A percentile compares a stretch with the other conserved stretches of the same genome.
Conservation (phyloP, 1,139 yeast species). For the Blastobotrys illinoisensis region DNA sequence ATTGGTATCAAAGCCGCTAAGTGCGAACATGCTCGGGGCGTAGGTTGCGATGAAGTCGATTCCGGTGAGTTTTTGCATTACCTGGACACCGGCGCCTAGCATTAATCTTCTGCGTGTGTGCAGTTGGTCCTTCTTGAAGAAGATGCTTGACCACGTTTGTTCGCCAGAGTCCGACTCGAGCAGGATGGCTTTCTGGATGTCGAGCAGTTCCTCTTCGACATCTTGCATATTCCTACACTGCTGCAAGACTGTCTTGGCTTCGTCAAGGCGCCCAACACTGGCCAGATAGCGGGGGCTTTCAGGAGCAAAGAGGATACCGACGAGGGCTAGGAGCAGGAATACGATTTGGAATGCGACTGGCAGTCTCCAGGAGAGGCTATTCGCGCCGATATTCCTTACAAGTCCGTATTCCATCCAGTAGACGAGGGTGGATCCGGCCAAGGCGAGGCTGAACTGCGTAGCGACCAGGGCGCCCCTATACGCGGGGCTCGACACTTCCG, state of each 20-base stretch:
- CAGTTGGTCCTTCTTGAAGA: background rate
- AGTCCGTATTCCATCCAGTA: constrained; percentile 4
- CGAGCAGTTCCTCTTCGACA: constrained; percentile 16
- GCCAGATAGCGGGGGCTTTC: constrained; percentile 55
- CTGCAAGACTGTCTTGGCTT: constrained; percentile 28
- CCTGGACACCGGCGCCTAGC: constrained; percentile 3
- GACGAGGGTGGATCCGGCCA: background rate
- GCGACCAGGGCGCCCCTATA: constrained; percentile 1
- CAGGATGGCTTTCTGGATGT: constrained; percentile 19
- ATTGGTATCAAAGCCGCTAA: constrained; percentile 1
- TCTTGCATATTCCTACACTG: background rate
- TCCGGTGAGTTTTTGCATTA: constrained; percentile 4
- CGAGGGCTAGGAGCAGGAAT: constrained; percentile 37
- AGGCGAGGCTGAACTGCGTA: background rate
- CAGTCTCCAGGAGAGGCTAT: constrained; percentile 5
- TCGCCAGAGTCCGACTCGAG: background rate
- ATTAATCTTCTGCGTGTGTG: background rate
- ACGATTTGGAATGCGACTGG: constrained; percentile 8
- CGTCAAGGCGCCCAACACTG: constrained; percentile 35
- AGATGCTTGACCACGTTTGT: background rate
- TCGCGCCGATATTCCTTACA: background rate
- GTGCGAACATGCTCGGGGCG: constrained; percentile 3
- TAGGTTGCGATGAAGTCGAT: constrained; percentile 3
- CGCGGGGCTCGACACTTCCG: background rate
- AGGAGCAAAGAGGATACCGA: constrained; percentile 34